Conservation (phyloP, 176 grass and related monocot species). For the Secale cereale region DNA sequence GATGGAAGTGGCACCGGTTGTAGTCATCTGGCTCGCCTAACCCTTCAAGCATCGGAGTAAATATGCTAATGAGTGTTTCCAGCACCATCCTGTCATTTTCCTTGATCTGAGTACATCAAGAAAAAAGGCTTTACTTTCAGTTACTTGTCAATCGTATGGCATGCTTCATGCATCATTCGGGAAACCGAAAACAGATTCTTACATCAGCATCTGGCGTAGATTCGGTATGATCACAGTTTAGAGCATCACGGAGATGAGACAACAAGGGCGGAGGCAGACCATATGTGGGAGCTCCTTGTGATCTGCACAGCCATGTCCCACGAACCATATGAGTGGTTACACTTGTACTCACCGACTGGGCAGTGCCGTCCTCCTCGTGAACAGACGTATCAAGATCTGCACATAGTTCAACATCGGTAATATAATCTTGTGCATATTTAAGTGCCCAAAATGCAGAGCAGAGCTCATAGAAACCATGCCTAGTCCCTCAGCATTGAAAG, state of each 20-base stretch:
- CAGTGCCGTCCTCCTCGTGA: conserved; percentile 27
- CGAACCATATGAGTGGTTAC: conserved; percentile 71
- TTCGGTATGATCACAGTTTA: conserved; percentile 42
- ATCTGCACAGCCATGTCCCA: conserved; percentile 74
- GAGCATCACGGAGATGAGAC: conserved; percentile 57
- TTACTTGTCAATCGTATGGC: background rate
- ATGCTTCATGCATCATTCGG: background rate
- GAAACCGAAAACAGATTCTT: conserved; percentile 12
- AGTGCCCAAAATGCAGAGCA: background rate
- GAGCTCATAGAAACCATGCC: background rate
- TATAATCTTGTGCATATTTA: conserved; percentile 1
- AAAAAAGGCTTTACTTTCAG: background rate
- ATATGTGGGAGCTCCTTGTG: conserved; percentile 31
- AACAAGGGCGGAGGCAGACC: conserved; percentile 66
- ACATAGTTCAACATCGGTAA: background rate
- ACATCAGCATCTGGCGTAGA: conserved; percentile 38
- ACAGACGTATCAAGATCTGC: conserved; percentile 70
- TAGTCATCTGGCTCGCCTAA: conserved; percentile 41
- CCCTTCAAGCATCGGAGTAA: conserved; percentile 78
- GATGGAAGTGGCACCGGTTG: conserved; percentile 22
- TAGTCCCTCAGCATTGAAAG: conserved; percentile 8
- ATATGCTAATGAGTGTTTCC: conserved; percentile 74
- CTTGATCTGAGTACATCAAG: conserved; percentile 32
- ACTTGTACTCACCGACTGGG: conserved; percentile 18
- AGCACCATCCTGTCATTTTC: conserved; percentile 70